Conservation (phyloP, 768 basidiomycete species). For the Tricholomella constricta region DNA sequence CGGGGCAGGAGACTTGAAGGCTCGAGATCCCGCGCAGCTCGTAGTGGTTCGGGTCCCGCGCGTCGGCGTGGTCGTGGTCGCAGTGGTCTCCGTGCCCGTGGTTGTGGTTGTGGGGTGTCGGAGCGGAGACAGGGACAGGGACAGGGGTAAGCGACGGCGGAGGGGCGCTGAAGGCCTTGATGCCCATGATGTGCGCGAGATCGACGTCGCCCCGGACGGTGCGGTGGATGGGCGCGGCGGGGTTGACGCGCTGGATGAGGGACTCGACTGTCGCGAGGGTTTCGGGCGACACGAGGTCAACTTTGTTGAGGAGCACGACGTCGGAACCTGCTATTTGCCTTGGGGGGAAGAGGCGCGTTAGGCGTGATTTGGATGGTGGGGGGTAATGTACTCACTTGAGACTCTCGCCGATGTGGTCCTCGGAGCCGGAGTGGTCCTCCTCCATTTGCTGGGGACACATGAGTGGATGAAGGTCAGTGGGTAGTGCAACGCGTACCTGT, state of each 20-base stretch:
- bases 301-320: conserved; percentile 90
- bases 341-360: neutral
- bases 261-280: conserved; percentile 51
- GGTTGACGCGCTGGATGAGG: conserved; percentile 77
- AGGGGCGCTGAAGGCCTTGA: conserved; percentile 74
- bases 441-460: conserved; percentile 71
- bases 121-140: neutral
- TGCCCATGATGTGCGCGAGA: conserved; percentile 73
- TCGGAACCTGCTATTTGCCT: conserved; percentile 96
- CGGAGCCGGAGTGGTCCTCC: conserved; percentile 63
- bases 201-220: conserved; percentile 77
- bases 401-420: conserved; percentile 71
- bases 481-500: conserved; percentile 31
- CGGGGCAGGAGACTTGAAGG: conserved; percentile 69
- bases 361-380: no score
- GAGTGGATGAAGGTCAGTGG: neutral
- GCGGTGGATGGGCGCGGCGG: conserved; percentile 70
- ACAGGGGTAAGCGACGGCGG: conserved; percentile 21
- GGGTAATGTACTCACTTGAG: conserved; percentile 54
- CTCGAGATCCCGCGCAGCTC: conserved; percentile 83
- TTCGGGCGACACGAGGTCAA: conserved; percentile 63
- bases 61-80: conserved; percentile 27
- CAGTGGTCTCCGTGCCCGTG: conserved; percentile 26
- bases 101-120: conserved; percentile 19
- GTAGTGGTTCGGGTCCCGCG: conserved; percentile 53